Base-by-base conservation (phyloP, 441 rosid species). In the Gossypium aridum region DNA sequence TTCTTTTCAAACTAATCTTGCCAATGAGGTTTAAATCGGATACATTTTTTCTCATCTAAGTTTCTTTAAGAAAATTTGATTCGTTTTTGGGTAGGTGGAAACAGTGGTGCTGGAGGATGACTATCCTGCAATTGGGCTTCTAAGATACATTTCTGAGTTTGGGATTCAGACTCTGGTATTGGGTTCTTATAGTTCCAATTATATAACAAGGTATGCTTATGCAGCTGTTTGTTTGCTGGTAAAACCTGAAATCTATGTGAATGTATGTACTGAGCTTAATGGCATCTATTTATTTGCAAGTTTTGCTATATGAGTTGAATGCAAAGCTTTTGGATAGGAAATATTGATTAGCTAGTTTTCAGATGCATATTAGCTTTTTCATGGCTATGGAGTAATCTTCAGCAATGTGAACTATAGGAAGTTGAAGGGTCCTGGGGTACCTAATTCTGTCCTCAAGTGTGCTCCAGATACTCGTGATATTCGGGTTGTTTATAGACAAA, bases 31-130 rank as follows among this genome's bases (percentile, higher is more conserved):
- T 0, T 56, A 19, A 56, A 75, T 72, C 64, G 20, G 7, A 64
- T 54, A 12, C 31, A 31, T 39, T 39, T 16, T 54, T 34, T 37
- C 2, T 60, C 8, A 64, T 53, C 10, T 28, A 54, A 13, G 54
- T 70, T 53, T 54, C 16, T 17, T 28, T 17, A 28, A 17, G 4
- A 23, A 45, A 25, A 25, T 20, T 75, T 65, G 5, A 62, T 23
- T 19, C 8, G 0, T 26, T 37, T 39, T 66, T 74, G 75, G 76
- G 47, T 70, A 92, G 95, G 79, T 92, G 81, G 92, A 91, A 75
- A 88, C 90, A 63, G 16, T 91, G 73, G 88, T 90, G 76, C 80
- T 92, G 23, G 94, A 84, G 81, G 84, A 84, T 79, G 93, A 89
- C 13, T 79, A 89, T 75, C 94, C 98, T 20, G 91, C 97, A 0